These are phyloP conservation scores for Ogataea kodamae DNA, from an alignment of 805 yeast genomes.

Conservation along the genomic window DNA sequence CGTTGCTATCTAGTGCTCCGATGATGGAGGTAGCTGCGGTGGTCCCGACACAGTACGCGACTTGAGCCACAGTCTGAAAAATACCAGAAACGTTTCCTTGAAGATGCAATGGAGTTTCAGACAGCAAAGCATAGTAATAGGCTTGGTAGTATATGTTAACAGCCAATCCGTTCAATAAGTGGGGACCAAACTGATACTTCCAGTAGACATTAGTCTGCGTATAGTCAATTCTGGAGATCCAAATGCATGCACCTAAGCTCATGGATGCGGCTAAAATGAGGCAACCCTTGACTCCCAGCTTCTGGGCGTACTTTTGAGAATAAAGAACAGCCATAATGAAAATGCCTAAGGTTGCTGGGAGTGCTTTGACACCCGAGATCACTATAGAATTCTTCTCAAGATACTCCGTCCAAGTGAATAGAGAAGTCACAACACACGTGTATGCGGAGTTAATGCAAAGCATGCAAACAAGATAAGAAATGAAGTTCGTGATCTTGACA, in stretches of 20 bases:
- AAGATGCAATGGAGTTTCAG: slow-evolving; percentile 32
- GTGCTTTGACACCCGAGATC: not conserved
- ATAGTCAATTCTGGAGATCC: not conserved
- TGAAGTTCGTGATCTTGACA: not conserved
- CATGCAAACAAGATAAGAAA: not conserved
- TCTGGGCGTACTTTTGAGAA: not conserved
- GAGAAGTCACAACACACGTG: not conserved
- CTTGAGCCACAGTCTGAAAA: slow-evolving; percentile 33
- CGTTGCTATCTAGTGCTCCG: slow-evolving; percentile 13
- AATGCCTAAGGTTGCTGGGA: not conserved
- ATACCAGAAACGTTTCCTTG: slow-evolving; percentile 40
- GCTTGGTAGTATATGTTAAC: not conserved
- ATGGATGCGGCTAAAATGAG: not conserved
- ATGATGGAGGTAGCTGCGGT: slow-evolving; percentile 27
- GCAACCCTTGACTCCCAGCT: not conserved
- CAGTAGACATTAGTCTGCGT: not conserved
- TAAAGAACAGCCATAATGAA: not conserved
- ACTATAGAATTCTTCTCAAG: not conserved
- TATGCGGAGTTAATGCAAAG: not conserved
- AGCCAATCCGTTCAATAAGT: not conserved
- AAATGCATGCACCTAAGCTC: not conserved
- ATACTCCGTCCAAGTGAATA: not conserved
- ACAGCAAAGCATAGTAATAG: not conserved
- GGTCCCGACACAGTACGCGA: slow-evolving; percentile 29
- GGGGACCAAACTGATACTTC: not conserved